phyloP scores from a whole-genome alignment of 2,329 filamentous ascomycete species.

The Escovopsis sp. region DNA sequence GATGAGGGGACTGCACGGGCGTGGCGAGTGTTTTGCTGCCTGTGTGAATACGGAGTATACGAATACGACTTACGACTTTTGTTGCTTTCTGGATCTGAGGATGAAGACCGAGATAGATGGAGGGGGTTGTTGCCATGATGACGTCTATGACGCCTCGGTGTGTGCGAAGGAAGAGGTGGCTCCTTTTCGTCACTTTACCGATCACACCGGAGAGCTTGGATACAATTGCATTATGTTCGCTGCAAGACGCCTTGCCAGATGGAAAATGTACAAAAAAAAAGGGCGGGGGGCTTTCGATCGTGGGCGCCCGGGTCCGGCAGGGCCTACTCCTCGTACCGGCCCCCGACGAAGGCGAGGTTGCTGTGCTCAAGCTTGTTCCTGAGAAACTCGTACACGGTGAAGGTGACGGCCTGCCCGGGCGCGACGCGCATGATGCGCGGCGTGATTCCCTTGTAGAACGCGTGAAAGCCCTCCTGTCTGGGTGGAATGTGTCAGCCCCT shows the following conservation, averaged over 20 bases:
- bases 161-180: too few relatives aligned
- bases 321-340: constrained; percentile 49
- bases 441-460: constrained; percentile 99
- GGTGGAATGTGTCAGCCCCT: constrained; percentile 6
- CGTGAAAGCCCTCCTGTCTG: constrained; percentile 80
- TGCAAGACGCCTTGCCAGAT: too few relatives aligned
- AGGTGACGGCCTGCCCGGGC: constrained; percentile 73
- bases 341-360: constrained; percentile 43
- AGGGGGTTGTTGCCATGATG: too few relatives aligned
- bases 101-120: too few relatives aligned
- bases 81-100: constrained; percentile 9
- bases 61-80: constrained; percentile 2
- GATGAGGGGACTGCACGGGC: constrained; percentile 20
- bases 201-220: too few relatives aligned
- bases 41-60: not conserved
- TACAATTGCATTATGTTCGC: too few relatives aligned
- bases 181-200: too few relatives aligned
- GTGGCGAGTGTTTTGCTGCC: too few relatives aligned
- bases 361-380: constrained; percentile 58
- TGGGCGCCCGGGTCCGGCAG: too few relatives aligned
- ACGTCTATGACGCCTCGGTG: too few relatives aligned
- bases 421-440: constrained; percentile 95
- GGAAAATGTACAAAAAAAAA: too few relatives aligned
- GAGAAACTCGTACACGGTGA: constrained; percentile 65
- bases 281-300: too few relatives aligned